Evolutionary conservation across 192 early-diverging fungal genomes (phyloP).

Genomic region (Backusella luteola): DNA sequence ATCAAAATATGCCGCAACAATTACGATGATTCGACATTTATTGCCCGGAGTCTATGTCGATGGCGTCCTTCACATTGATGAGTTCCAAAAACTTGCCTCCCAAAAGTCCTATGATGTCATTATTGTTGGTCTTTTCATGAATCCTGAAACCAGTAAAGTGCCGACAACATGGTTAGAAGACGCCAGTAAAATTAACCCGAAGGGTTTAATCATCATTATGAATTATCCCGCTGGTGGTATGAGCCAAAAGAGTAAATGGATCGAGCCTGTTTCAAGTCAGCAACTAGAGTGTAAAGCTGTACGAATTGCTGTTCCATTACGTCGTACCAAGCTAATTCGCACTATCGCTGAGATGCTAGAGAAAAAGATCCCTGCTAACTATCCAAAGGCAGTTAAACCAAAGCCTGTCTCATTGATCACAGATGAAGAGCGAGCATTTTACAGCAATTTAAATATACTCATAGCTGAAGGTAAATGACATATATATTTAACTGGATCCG

Average conservation of each 20-base stretch:
- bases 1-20: conserved; percentile 16
- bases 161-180: conserved; percentile 9
- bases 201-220: conserved; percentile 24
- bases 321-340: conserved; percentile 40
- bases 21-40: conserved; percentile 23
- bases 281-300: conserved; percentile 20
- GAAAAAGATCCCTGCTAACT: conserved; percentile 26
- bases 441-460: conserved; percentile 41
- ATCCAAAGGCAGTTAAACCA: conserved; percentile 28
- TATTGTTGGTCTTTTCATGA: conserved; percentile 27
- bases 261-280: conserved; percentile 2
- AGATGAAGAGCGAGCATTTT: conserved; percentile 35
- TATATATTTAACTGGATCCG: background rate
- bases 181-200: background rate
- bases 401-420: conserved; percentile 34
- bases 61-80: conserved; percentile 10
- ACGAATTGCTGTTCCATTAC: conserved; percentile 41
- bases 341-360: conserved; percentile 42
- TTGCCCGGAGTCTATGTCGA: conserved; percentile 6
- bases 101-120: conserved; percentile 16
- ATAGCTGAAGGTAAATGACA: conserved; percentile 41
- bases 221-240: conserved; percentile 22
- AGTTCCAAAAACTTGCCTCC: background rate
- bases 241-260: background rate
- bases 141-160: background rate